Percentiles rank a stretch among this genome's conserved stretches.
Conservation (phyloP, 2,329 filamentous ascomycete genomes). For the Cladophialophora bantiana region DNA sequence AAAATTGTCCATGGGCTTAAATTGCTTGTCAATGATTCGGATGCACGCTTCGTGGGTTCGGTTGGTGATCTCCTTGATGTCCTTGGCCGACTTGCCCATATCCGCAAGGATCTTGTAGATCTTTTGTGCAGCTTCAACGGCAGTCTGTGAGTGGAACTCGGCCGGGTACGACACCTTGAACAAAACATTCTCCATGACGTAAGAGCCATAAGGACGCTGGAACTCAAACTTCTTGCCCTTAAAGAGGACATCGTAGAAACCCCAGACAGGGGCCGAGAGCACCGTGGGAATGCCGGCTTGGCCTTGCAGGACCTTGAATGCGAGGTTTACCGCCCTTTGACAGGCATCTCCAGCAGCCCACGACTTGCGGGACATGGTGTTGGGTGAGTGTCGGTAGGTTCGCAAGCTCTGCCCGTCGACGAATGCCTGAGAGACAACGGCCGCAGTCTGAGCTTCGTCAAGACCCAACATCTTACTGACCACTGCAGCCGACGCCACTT, state of each 20-base stretch:
- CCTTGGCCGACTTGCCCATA: slow-evolving; percentile 86
- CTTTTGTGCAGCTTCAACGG: slow-evolving; percentile 91
- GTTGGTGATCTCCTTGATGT: slow-evolving; percentile 93
- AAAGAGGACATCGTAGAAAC: slow-evolving; percentile 98
- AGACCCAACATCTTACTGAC: slow-evolving; percentile 95
- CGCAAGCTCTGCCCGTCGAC: slow-evolving; percentile 95
- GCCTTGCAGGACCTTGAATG: slow-evolving; percentile 87
- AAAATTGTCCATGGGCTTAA: slow-evolving; percentile 99
- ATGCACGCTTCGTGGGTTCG: slow-evolving; percentile 98
- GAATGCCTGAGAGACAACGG: slow-evolving; percentile 96
- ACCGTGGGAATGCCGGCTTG: slow-evolving; percentile 92
- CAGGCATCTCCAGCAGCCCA: slow-evolving; percentile 99
- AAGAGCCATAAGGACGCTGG: slow-evolving; percentile 94
- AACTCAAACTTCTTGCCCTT: slow-evolving; percentile 95
- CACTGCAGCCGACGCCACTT: slow-evolving; percentile 93
- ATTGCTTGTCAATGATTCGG: slow-evolving; percentile 99
- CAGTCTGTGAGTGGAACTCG: slow-evolving; percentile 80
- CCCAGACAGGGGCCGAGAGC: slow-evolving; percentile 90
- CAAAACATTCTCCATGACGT: slow-evolving; percentile 99
- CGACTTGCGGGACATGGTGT: slow-evolving; percentile 99
- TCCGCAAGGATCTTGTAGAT: slow-evolving; percentile 82
- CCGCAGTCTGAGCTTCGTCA: slow-evolving; percentile 86
- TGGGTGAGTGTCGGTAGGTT: slow-evolving; percentile 95
- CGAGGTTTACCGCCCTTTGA: slow-evolving; percentile 90
- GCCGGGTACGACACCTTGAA: slow-evolving; percentile 99